Evolutionary conservation across 192 early-diverging fungal species (phyloP).

Genomic region (Coemansia sp.): DNA sequence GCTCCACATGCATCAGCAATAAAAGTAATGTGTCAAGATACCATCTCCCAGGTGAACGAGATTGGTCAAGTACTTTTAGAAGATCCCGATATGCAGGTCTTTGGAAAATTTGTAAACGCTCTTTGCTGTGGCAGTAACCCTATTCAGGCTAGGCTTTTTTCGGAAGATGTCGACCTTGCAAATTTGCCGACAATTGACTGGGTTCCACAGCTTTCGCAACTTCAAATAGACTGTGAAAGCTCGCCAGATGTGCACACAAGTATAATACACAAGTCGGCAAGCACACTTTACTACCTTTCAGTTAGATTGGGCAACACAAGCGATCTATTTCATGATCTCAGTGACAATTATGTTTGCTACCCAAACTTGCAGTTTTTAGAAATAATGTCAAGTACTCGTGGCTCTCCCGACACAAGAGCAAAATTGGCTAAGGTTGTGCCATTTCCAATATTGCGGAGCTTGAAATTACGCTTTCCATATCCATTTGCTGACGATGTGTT

Average conservation of each 20-base stretch:
- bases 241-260: not conserved
- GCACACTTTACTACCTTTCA: not conserved
- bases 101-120: not conserved
- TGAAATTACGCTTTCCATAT: not conserved
- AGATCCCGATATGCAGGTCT: too few species aligned
- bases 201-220: too few species aligned
- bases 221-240: too few species aligned
- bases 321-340: not conserved
- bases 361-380: not conserved
- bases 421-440: not conserved
- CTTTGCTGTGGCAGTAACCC: not conserved
- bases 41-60: too few species aligned
- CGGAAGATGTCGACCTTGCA: too few species aligned
- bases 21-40: not conserved
- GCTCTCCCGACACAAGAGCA: not conserved
- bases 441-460: not conserved
- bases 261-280: not conserved
- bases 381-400: not conserved
- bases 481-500: constrained; percentile 8
- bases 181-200: too few species aligned
- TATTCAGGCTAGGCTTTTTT: too few species aligned
- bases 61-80: too few species aligned
- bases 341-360: not conserved
- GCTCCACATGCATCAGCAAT: not conserved
- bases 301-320: not conserved